A percentile compares a stretch with the other conserved stretches of the same genome.
Evolutionary conservation across 768 basidiomycete genomes (phyloP).

Genomic region (Serpula lacrymans): DNA sequence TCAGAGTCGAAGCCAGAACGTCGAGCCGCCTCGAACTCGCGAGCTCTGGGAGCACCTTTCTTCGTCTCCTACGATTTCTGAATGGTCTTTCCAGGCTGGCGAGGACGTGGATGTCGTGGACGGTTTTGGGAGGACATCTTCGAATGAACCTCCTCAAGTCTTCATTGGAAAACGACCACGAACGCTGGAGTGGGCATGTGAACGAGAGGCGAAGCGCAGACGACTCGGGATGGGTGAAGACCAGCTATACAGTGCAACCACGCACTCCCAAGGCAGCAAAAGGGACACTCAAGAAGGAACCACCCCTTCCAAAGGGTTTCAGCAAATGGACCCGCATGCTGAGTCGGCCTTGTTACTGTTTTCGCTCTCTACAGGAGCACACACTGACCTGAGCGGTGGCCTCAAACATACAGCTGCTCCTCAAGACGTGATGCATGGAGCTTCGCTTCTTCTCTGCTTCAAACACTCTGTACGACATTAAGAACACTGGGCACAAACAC

Average conservation of each 20-base stretch:
- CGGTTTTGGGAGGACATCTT: too few relatives aligned
- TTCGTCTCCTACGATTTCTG: slow-evolving; percentile 5
- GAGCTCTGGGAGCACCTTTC: slow-evolving; percentile 8
- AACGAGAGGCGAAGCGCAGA: slow-evolving; percentile 35
- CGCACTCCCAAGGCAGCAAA: too few relatives aligned
- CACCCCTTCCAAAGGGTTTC: slow-evolving; percentile 2
- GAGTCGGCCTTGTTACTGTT: slow-evolving; percentile 27
- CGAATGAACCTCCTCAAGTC: too few relatives aligned
- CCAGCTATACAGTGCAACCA: too few relatives aligned
- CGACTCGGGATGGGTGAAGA: slow-evolving; percentile 14
- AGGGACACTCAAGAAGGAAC: slow-evolving; percentile 15
- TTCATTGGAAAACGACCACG: slow-evolving; percentile 20
- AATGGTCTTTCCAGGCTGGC: not conserved
- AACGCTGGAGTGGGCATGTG: slow-evolving; percentile 46
- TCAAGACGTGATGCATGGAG: slow-evolving; percentile 25
- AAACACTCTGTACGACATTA: slow-evolving; percentile 22
- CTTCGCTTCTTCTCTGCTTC: slow-evolving; percentile 24
- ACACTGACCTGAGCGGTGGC: too few relatives aligned
- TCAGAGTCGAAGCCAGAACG: slow-evolving; percentile 10
- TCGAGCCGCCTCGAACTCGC: not conserved
- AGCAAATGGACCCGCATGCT: slow-evolving; percentile 12
- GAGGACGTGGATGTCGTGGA: not conserved
- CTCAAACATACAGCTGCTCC: slow-evolving; percentile 5
- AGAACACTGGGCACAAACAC: not conserved
- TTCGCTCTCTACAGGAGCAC: slow-evolving; percentile 22